Conservation (phyloP, 768 basidiomycete species). For the Floccularia luteovirens region DNA sequence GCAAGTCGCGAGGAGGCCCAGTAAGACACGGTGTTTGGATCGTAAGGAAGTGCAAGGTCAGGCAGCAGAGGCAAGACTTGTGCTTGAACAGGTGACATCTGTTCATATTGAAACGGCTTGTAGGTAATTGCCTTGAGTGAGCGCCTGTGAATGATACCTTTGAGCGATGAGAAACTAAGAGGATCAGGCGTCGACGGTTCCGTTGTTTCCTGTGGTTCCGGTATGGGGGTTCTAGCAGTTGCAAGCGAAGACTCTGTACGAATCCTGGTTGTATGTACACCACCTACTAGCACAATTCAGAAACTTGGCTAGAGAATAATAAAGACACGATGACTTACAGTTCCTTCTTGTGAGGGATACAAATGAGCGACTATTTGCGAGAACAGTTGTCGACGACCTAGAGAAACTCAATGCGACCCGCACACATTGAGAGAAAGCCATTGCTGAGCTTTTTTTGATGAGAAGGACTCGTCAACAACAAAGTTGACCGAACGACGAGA, state of each 20-base stretch:
- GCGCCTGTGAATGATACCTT: slow-evolving; percentile 25
- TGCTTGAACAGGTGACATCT: slow-evolving; percentile 80
- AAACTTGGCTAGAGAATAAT: not conserved
- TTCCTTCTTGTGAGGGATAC: slow-evolving; percentile 12
- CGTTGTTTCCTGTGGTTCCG: not conserved
- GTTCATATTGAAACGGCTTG: slow-evolving; percentile 55
- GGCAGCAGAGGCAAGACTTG: slow-evolving; percentile 75
- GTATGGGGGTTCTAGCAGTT: not conserved
- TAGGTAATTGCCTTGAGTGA: slow-evolving; percentile 55
- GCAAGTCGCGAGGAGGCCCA: slow-evolving; percentile 57
- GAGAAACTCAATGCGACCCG: slow-evolving; percentile 12
- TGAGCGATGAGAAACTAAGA: slow-evolving; percentile 31
- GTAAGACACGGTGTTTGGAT: slow-evolving; percentile 18
- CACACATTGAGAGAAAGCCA: slow-evolving; percentile 14
- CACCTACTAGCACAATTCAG: not conserved
- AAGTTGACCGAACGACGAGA: too few relatives aligned
- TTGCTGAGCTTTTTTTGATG: slow-evolving; percentile 13
- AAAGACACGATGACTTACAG: slow-evolving; percentile 4
- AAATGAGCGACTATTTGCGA: slow-evolving; percentile 14
- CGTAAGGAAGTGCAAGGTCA: slow-evolving; percentile 48
- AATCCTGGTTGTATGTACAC: not conserved
- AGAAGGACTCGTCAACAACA: too few relatives aligned
- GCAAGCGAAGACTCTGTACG: not conserved
- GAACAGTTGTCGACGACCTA: slow-evolving; percentile 14
- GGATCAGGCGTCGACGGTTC: slow-evolving; percentile 15